Evolutionary conservation across 306 rosid species (phyloP), one percentile per base, ranked within the genome.

Genomic region (Prunus mongolica): DNA sequence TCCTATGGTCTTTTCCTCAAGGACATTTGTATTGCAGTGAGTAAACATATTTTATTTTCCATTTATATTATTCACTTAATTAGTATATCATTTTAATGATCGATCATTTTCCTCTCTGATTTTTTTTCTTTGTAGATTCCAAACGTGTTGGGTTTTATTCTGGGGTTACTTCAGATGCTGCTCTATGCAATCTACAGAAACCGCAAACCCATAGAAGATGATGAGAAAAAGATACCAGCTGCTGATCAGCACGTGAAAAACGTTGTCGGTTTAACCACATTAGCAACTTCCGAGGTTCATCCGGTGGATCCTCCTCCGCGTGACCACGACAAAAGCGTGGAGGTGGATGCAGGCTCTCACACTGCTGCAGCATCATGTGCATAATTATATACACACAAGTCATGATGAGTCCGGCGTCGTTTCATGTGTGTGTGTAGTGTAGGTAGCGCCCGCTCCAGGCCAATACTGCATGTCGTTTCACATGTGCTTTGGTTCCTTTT

Each of bases 21-120:
- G 82, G 96, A 91, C 82, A 89, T 90, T 41, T 90, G 95, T 84
- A 69, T 94, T 61, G 96, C 95, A 30, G 93, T 93, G 77, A 88
- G 91, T 81, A 79, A 3, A 9, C n/a, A 34, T 20, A n/a, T 3
- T 56, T 25, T 15, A 9, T 20, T 38, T 38, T 38, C 8, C 8
- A 6, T 38, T 34, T 38, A 6, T 16, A 52, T 52, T 52, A 52
- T 15, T 16, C 57, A 22, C 27, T 16, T 54, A 20, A 56, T 56
- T 20, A 22, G 20, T 55, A 24, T 66, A 34, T 19, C 0, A 27
- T 34, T 5, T 7, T 6, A 38, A 6, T 38, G 44, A 38, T 38
- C 44, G 44, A 38, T 38, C 44, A 38, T 38, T 38, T 38, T 38
- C 44, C 44, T 38, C 44, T 38, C 0, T 38, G 44, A 10, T 72